Percentiles rank a stretch among this genome's conserved stretches.
phyloP scores from a whole-genome alignment of 139 green algal genomes.

The Pedinophyceae sp. region DNA sequence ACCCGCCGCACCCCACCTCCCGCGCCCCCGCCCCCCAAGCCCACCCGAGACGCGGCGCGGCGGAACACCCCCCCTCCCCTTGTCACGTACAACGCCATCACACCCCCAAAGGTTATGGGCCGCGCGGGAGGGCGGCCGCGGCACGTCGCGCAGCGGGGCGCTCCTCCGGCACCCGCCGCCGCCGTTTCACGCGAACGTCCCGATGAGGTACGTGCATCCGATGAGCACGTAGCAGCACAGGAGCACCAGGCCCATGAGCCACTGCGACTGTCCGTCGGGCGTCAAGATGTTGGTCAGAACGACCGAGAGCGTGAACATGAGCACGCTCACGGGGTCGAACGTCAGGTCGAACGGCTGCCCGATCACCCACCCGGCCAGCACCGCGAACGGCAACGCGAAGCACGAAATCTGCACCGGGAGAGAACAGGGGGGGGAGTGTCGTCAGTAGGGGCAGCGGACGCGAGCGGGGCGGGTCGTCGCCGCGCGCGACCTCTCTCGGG shows the following conservation, averaged over 20 bases:
- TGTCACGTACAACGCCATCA: no score
- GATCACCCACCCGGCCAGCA: slow-evolving; percentile 55
- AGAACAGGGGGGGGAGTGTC: background rate
- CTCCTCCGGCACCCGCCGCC: no score
- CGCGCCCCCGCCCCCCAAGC: no score
- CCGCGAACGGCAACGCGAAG: slow-evolving; percentile 64
- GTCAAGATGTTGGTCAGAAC: slow-evolving; percentile 1
- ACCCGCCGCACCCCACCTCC: no score
- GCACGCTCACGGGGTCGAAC: slow-evolving; percentile 39
- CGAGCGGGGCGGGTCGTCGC: no score
- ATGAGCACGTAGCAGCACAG: slow-evolving; percentile 9
- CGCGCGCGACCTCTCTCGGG: no score
- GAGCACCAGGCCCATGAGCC: slow-evolving; percentile 6
- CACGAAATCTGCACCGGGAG: slow-evolving; percentile 40
- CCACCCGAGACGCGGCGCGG: no score
- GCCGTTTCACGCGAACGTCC: background rate
- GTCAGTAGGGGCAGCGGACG: slow-evolving; percentile 2
- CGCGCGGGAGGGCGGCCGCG: no score
- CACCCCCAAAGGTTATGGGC: no score
- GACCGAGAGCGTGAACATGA: slow-evolving; percentile 19
- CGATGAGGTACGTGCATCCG: slow-evolving; percentile 4
- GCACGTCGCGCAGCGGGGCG: no score
- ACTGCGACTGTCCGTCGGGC: background rate
- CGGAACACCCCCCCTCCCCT: no score
- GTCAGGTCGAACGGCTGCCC: slow-evolving; percentile 49